Conservation (phyloP, 768 basidiomycete genomes). For the Lyophyllum shimeji region DNA sequence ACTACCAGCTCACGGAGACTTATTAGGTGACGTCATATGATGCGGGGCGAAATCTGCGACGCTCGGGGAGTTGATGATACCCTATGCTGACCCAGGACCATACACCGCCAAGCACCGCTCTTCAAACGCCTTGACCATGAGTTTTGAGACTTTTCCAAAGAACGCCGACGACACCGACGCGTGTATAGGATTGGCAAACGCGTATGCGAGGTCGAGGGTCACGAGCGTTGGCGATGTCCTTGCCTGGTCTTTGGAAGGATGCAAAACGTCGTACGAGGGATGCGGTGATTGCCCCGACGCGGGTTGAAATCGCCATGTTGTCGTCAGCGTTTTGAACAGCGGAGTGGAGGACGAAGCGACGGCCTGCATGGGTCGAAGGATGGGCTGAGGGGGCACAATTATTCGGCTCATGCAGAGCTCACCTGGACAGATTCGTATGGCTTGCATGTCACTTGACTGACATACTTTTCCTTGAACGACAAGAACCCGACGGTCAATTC, state of each 20-base stretch:
- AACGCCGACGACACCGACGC: conserved; percentile 81
- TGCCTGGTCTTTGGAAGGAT: conserved; percentile 6
- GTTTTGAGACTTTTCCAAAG: conserved; percentile 81
- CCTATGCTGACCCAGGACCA: conserved; percentile 37
- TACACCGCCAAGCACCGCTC: conserved; percentile 76
- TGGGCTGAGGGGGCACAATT: conserved; percentile 6
- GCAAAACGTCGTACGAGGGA: conserved; percentile 24
- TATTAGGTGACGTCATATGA: neutral
- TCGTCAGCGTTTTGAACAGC: conserved; percentile 70
- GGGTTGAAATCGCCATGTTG: conserved; percentile 74
- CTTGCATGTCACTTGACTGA: conserved; percentile 77
- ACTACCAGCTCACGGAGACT: neutral
- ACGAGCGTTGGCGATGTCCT: conserved; percentile 67
- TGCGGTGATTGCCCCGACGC: conserved; percentile 43
- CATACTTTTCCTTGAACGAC: conserved; percentile 83
- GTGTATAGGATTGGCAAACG: conserved; percentile 86
- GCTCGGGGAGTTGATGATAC: neutral
- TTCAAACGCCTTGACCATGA: conserved; percentile 95
- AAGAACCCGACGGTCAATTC: conserved; percentile 90
- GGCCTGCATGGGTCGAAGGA: conserved; percentile 45
- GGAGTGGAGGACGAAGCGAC: conserved; percentile 69
- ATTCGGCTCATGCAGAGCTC: conserved; percentile 22
- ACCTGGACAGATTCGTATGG: conserved; percentile 84
- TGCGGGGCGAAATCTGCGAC: neutral
- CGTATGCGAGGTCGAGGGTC: conserved; percentile 80